Evolutionary conservation across 1,284 basidiomycete genomes (phyloP).

Genomic region (Ustilago crameri): DNA sequence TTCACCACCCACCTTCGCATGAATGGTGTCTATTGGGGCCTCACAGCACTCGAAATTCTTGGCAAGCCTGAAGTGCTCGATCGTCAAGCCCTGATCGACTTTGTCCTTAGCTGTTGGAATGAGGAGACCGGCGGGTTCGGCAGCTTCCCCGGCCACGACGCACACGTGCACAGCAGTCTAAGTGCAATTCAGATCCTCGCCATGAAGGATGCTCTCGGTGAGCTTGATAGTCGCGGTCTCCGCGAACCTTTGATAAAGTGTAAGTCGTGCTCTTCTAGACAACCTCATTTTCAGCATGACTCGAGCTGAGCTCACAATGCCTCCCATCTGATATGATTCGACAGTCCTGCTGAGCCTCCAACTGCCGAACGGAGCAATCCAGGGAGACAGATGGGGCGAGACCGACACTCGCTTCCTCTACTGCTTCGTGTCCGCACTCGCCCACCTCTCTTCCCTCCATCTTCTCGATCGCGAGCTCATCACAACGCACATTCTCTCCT

Average conservation of each 20-base stretch:
- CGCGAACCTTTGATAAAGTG: slow-evolving; percentile 77
- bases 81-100: slow-evolving; percentile 84
- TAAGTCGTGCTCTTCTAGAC: slow-evolving; percentile 69
- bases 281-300: neutral
- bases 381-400: slow-evolving; percentile 90
- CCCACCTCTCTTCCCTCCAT: slow-evolving; percentile 76
- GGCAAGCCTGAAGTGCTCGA: slow-evolving; percentile 80
- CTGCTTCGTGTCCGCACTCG: slow-evolving; percentile 83
- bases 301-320: neutral
- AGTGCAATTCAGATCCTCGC: slow-evolving; percentile 91
- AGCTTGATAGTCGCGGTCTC: slow-evolving; percentile 68
- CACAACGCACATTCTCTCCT: slow-evolving; percentile 78
- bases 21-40: slow-evolving; percentile 97
- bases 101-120: slow-evolving; percentile 89
- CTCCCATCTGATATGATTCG: too few relatives aligned
- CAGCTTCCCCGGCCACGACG: slow-evolving; percentile 90
- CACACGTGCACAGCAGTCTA: slow-evolving; percentile 85
- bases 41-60: slow-evolving; percentile 87
- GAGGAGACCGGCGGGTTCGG: slow-evolving; percentile 79
- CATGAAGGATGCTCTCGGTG: slow-evolving; percentile 83
- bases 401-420: slow-evolving; percentile 91
- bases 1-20: slow-evolving; percentile 91
- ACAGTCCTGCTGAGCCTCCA: slow-evolving; percentile 79
- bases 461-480: slow-evolving; percentile 72
- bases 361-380: slow-evolving; percentile 77